A percentile compares a stretch with the other conserved stretches of the same genome.
Conservation (phyloP, 148 eudicot genomes). For the Amaranthus palmeri region DNA sequence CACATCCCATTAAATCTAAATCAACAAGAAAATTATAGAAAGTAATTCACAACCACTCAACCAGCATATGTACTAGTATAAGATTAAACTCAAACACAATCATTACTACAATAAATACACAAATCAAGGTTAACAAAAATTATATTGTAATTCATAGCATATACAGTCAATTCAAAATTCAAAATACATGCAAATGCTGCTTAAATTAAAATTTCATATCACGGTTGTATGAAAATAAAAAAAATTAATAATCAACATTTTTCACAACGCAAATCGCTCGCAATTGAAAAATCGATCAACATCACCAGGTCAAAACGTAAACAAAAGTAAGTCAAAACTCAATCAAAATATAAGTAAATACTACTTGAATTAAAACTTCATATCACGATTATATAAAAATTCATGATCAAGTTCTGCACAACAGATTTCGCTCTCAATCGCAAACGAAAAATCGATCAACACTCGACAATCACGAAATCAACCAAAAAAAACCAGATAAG, state of each 20-base stretch:
- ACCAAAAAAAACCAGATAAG: background rate
- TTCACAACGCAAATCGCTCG: background rate
- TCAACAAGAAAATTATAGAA: background rate
- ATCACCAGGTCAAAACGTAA: background rate
- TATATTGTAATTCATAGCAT: background rate
- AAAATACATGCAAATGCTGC: background rate
- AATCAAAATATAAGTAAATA: background rate
- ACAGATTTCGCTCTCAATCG: background rate
- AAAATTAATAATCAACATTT: background rate
- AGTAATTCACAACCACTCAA: conserved; percentile 2
- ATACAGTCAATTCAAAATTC: background rate
- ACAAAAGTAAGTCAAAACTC: background rate
- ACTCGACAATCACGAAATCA: background rate
- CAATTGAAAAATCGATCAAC: background rate
- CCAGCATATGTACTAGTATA: background rate
- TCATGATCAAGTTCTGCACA: background rate
- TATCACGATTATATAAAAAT: background rate
- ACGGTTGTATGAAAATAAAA: background rate
- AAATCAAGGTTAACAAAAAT: too few species aligned
- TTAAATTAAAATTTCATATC: background rate
- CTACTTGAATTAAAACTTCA: background rate
- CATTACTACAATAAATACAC: too few species aligned
- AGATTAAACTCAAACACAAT: too few species aligned
- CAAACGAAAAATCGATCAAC: background rate
- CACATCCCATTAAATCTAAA: too few species aligned